Evolutionary conservation across 306 rosid species (phyloP), one percentile per base, ranked within the genome.

Genomic region (Malus orientalis): DNA sequence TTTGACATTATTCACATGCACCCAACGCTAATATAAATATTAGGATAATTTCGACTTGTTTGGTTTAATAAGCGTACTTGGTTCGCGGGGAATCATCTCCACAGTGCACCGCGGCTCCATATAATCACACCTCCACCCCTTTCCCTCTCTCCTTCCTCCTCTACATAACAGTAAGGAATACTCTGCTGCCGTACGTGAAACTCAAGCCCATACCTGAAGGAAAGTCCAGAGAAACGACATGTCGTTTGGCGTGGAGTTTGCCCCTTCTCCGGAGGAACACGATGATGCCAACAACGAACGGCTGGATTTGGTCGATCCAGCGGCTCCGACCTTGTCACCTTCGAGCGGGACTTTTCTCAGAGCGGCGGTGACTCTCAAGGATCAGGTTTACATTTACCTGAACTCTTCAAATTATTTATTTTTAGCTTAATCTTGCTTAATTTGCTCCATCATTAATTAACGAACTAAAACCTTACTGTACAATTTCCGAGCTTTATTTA

Each of bases 291-390:
- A 83, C 69, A 83, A 61, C 23, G 88, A 84, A 18, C 81, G 80
- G 49, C 76, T 87, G 1, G 89, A 86, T 79, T 77, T 74, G 83
- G 65, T 69, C 67, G 76, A 83, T 84, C 89, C 74, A 6, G 70
- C 85, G 62, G 71, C 77, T 40, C 38, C 62, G 0, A 81, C 72
- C 36, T 71, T 84, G 67, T 71, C 87, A 23, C 80, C 91, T 60
- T 82, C 92, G 4, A 42, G 2, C 38, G 85, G 88, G 54, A 74
- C 85, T 12, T 79, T 91, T 58, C 86, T 88, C 23, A 77, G 74
- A 38, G 93, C 91, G 1, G 98, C 97, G 2, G 63, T 86, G 61
- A 83, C 96, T 55, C 92, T 93, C 61, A 91, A 93, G 81, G 92
- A 91, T 36, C 88, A 88, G 91, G 98, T 86, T 68, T 16, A 29